Conservation (phyloP, 2,329 filamentous ascomycete species). For the Chaetomium sp. region DNA sequence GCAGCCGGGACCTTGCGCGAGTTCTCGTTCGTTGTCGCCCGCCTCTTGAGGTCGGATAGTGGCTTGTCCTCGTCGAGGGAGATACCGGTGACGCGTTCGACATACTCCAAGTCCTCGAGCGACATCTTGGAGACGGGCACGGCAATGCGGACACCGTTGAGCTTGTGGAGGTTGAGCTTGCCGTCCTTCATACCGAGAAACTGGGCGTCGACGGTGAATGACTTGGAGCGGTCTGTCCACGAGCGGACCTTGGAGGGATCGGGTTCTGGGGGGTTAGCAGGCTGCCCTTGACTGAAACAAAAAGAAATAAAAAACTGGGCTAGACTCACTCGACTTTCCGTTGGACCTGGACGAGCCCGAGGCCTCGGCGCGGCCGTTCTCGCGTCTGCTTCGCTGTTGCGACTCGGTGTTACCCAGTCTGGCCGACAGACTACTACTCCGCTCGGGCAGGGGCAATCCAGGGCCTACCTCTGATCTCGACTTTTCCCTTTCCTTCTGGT, state of each 20-base stretch:
- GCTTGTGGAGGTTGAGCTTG: constrained; percentile 96
- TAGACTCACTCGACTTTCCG: constrained; percentile 71
- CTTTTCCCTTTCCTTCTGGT: constrained; percentile 49
- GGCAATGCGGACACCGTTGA: constrained; percentile 97
- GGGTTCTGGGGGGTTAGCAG: constrained; percentile 61
- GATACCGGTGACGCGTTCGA: constrained; percentile 82
- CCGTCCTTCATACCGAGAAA: constrained; percentile 93
- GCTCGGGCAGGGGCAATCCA: constrained; percentile 72
- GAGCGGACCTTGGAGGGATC: constrained; percentile 80
- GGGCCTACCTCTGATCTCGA: constrained; percentile 69
- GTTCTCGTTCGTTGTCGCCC: constrained; percentile 35
- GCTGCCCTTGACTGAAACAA: not conserved
- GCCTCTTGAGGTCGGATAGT: constrained; percentile 74
- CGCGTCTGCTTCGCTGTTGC: constrained; percentile 71
- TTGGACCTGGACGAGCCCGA: constrained; percentile 64
- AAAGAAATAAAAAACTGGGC: too few relatives aligned
- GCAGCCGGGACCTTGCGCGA: constrained; percentile 35
- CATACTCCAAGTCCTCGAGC: constrained; percentile 89
- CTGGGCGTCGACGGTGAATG: constrained; percentile 96
- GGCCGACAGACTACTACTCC: constrained; percentile 75
- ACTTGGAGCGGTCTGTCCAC: constrained; percentile 94
- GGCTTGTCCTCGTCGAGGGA: constrained; percentile 95
- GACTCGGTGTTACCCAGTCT: constrained; percentile 62
- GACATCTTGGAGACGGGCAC: constrained; percentile 97
- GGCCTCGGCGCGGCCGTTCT: constrained; percentile 63